A percentile compares a stretch with the other conserved stretches of the same genome.
Conservation (phyloP, 2,329 filamentous ascomycete genomes). For the Rasamsonia emersonii region DNA sequence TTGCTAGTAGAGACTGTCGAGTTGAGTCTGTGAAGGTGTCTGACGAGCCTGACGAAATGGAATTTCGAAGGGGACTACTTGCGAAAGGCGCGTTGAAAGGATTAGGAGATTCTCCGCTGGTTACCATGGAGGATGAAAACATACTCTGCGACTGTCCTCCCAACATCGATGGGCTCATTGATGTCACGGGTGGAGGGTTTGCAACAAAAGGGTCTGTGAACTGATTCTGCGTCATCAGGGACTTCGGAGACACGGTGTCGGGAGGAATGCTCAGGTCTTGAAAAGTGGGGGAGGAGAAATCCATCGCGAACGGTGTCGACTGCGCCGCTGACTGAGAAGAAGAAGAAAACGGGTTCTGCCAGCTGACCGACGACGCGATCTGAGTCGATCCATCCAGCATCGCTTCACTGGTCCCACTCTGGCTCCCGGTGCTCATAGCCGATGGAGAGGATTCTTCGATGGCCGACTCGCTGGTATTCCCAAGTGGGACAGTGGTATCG, state of each 20-base stretch:
- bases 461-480: constrained; percentile 63
- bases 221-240: constrained; percentile 59
- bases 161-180: constrained; percentile 64
- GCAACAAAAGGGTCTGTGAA: constrained; percentile 67
- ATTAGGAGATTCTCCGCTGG: constrained; percentile 38
- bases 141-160: constrained; percentile 51
- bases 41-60: constrained; percentile 52
- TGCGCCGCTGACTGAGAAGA: too few species aligned
- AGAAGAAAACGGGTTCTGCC: constrained; percentile 61
- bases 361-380: constrained; percentile 49
- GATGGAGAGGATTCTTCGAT: constrained; percentile 92
- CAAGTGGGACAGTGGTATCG: constrained; percentile 66
- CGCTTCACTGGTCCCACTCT: constrained; percentile 68
- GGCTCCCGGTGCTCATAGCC: constrained; percentile 88
- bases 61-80: constrained; percentile 56
- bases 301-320: constrained; percentile 64
- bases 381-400: constrained; percentile 73
- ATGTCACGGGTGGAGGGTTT: constrained; percentile 66
- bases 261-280: constrained; percentile 64
- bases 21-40: constrained; percentile 60
- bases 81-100: constrained; percentile 38
- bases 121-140: constrained; percentile 38
- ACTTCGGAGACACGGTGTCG: constrained; percentile 69
- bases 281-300: constrained; percentile 65
- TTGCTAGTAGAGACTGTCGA: constrained; percentile 53